Percentiles rank a stretch among this genome's conserved stretches.
Conservation (phyloP, 129 eudicot genomes). For the Tagetes patula region DNA sequence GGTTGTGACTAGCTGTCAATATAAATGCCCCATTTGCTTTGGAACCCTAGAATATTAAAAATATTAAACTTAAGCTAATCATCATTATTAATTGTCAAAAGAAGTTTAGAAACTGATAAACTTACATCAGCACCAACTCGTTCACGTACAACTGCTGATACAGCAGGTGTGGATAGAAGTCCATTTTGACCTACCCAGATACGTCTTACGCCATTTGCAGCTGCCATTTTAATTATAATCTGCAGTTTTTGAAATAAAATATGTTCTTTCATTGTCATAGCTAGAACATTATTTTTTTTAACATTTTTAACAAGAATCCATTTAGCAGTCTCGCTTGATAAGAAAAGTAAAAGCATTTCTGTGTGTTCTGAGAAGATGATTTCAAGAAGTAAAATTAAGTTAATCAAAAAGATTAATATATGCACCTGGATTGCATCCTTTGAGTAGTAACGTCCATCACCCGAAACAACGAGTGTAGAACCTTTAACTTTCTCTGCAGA, state of each 20-base stretch:
- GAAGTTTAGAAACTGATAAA: constrained; percentile 24
- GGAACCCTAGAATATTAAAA: constrained; percentile 55
- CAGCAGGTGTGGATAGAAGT: constrained; percentile 95
- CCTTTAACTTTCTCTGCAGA: constrained; percentile 84
- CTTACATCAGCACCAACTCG: constrained; percentile 92
- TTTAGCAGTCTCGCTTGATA: not conserved
- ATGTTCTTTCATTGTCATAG: not conserved
- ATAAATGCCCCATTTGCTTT: constrained; percentile 96
- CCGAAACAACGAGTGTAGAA: constrained; percentile 94
- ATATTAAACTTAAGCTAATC: constrained; percentile 14
- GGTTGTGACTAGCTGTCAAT: constrained; percentile 98
- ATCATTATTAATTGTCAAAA: not conserved
- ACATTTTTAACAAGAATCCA: constrained; percentile 13
- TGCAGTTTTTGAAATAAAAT: constrained; percentile 31
- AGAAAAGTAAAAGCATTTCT: not conserved
- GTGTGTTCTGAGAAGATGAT: not conserved
- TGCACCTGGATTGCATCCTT: constrained; percentile 89
- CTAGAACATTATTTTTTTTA: not conserved
- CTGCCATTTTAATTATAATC: constrained; percentile 94
- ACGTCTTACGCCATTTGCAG: constrained; percentile 93
- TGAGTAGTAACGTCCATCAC: constrained; percentile 95
- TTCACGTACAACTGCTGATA: constrained; percentile 91
- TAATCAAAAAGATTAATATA: not conserved
- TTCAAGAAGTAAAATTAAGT: not conserved
- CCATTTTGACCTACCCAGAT: constrained; percentile 96